These are phyloP conservation scores for Spizellomyces punctatus DNA, from an alignment of 192 early-diverging fungal genomes.

Conservation along the genomic window DNA sequence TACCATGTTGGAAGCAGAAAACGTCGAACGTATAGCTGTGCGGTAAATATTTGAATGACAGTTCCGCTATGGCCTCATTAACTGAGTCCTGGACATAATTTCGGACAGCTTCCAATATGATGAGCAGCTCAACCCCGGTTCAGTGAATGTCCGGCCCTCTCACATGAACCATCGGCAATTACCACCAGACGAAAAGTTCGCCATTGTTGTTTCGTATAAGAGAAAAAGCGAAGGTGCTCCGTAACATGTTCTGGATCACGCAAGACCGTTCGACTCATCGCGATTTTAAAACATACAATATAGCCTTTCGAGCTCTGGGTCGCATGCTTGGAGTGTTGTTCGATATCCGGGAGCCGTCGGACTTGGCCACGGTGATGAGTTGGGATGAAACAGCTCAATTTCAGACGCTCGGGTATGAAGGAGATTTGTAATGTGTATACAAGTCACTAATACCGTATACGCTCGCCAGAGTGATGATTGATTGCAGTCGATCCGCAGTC, in stretches of 20 bases:
- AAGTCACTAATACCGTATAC: not conserved
- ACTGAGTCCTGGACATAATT: not conserved
- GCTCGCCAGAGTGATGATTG: conserved; percentile 67
- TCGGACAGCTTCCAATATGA: conserved; percentile 25
- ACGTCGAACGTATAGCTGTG: conserved; percentile 22
- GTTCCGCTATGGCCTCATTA: not conserved
- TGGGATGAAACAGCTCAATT: conserved; percentile 69
- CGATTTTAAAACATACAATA: not conserved
- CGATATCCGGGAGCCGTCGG: conserved; percentile 38
- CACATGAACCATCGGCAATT: conserved; percentile 23
- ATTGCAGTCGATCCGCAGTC: conserved; percentile 85
- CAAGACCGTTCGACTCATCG: not conserved
- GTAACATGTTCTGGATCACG: not conserved
- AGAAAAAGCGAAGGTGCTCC: conserved; percentile 67
- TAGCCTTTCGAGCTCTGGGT: conserved; percentile 76
- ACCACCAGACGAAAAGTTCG: conserved; percentile 28
- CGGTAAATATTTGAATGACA: conserved; percentile 17
- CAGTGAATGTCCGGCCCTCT: conserved; percentile 16
- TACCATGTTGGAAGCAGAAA: not conserved
- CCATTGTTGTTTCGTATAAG: conserved; percentile 45
- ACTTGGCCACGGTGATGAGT: conserved; percentile 40
- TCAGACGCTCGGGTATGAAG: conserved; percentile 61
- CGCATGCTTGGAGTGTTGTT: conserved; percentile 62
- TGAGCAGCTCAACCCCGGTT: conserved; percentile 6
- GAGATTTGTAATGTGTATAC: not conserved